Base-by-base conservation (phyloP, 2,329 filamentous ascomycete species). In the Reticulascus tulasneorum region DNA sequence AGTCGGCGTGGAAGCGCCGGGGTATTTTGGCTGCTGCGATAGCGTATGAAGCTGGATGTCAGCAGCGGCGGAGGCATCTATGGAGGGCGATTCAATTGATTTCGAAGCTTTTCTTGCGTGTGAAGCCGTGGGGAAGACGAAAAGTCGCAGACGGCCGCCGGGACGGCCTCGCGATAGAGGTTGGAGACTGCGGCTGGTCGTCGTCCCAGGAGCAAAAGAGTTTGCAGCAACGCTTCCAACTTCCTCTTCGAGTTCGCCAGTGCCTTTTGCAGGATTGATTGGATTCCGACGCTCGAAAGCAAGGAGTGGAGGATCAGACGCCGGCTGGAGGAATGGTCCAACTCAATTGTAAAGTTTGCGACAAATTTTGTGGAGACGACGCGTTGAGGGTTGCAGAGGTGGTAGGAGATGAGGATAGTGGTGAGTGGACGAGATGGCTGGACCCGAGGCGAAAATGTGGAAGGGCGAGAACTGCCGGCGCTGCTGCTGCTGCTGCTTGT, bases 101-200 rank as follows among this genome's bases (percentile, higher is more conserved):
- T 42, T 32, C 36, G 34, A 29, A 34, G 37, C 44, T 33, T 33
- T 32, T 33, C 23, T 37, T 48, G 62, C 56, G 62, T 64, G 58
- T 47, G 69, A 62, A 71, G 67, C 67, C 69, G 69, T 73, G 59
- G 66, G 63, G 60, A 60, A 53, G 54, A 60, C 47, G 48, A 46
- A 47, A 52, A 48, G 24, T 39, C 22, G 49, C 55, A 58, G 63
- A 63, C 65, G 59, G 59, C 66, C 64, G 68, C 58, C 55, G 58
- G 51, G 52, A 69, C 62, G 66, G 67, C 65, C 60, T 63, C 65
- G 62, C 48, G 46, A 42, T 40, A 38, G 18, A 38, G 25, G 29
- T 35, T 42, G 39, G 36, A 32, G 36, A 39, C 21, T 21, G 20
- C 20, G 37, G 21, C 37, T 32, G 26, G 24, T 29, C 22, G 38